Evolutionary conservation across 805 yeast genomes (phyloP).

Genomic region (Candida sonorensis): DNA sequence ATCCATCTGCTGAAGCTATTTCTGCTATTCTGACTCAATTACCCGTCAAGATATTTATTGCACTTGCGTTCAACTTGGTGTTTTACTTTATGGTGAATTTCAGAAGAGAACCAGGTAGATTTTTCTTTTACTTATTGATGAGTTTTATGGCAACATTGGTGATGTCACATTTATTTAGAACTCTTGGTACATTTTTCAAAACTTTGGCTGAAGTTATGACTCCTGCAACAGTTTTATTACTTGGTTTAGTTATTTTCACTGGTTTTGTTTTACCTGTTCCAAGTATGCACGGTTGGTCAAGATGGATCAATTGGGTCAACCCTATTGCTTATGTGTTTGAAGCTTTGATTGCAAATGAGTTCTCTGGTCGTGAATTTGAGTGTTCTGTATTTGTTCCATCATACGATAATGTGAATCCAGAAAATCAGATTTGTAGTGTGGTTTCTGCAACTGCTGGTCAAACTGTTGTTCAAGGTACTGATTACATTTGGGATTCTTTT

Average conservation of each 20-base stretch:
- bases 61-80: constrained; percentile 39
- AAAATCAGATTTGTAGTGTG: constrained; percentile 27
- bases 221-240: constrained; percentile 44
- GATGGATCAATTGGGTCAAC: constrained; percentile 54
- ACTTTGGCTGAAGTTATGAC: constrained; percentile 48
- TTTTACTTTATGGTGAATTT: constrained; percentile 48
- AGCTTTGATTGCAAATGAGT: constrained; percentile 52
- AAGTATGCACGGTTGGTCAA: constrained; percentile 52
- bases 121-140: constrained; percentile 45
- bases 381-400: constrained; percentile 45
- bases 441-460: constrained; percentile 56
- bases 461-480: constrained; percentile 49
- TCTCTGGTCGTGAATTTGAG: constrained; percentile 35
- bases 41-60: constrained; percentile 38
- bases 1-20: constrained; percentile 52
- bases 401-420: constrained; percentile 19
- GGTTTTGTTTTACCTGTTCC: constrained; percentile 53
- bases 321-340: constrained; percentile 54
- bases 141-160: constrained; percentile 35
- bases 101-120: constrained; percentile 41
- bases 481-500: constrained; percentile 43
- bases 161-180: constrained; percentile 48
- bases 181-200: constrained; percentile 40
- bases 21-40: constrained; percentile 46
- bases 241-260: constrained; percentile 42